These are phyloP conservation scores for Cytospora piceicola DNA, from an alignment of 2,329 filamentous ascomycete genomes.

Conservation along the genomic window DNA sequence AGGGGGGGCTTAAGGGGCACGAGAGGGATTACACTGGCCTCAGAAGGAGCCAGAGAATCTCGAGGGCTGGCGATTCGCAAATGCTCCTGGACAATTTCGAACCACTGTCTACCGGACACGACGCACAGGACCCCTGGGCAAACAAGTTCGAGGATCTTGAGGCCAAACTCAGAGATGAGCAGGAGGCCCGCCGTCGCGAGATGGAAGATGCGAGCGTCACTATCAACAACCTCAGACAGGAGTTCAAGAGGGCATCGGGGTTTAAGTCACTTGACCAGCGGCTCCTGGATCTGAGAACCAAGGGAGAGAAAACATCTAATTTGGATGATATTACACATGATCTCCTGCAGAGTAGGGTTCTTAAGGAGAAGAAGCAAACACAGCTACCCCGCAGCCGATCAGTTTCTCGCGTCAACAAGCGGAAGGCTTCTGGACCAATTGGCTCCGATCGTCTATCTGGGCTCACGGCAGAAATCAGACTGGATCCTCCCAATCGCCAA, in stretches of 20 bases:
- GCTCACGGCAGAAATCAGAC: conserved; percentile 3
- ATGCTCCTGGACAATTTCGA: conserved; percentile 36
- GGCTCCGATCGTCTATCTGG: neutral
- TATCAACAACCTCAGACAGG: conserved; percentile 29
- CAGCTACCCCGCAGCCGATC: conserved; percentile 16
- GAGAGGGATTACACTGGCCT: conserved; percentile 61
- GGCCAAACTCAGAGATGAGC: conserved; percentile 36
- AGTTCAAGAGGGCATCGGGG: conserved; percentile 27
- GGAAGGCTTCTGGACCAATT: conserved; percentile 16
- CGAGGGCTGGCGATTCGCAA: conserved; percentile 42
- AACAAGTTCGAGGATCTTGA: conserved; percentile 39
- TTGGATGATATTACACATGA: conserved; percentile 23
- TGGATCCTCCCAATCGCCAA: conserved; percentile 16
- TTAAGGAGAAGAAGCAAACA: conserved; percentile 11
- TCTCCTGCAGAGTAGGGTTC: conserved; percentile 21
- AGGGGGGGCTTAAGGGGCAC: conserved; percentile 60
- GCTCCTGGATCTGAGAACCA: conserved; percentile 18
- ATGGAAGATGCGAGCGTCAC: conserved; percentile 27
- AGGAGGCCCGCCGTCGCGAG: conserved; percentile 30
- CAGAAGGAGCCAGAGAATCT: conserved; percentile 54
- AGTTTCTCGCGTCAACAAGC: conserved; percentile 20
- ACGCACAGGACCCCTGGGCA: conserved; percentile 33
- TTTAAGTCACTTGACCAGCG: conserved; percentile 10
- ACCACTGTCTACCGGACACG: conserved; percentile 32
- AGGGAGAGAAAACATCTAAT: neutral